A percentile compares a stretch with the other conserved stretches of the same genome.
Evolutionary conservation across 129 eudicot species (phyloP).

Genomic region (Flaveria trinervia): DNA sequence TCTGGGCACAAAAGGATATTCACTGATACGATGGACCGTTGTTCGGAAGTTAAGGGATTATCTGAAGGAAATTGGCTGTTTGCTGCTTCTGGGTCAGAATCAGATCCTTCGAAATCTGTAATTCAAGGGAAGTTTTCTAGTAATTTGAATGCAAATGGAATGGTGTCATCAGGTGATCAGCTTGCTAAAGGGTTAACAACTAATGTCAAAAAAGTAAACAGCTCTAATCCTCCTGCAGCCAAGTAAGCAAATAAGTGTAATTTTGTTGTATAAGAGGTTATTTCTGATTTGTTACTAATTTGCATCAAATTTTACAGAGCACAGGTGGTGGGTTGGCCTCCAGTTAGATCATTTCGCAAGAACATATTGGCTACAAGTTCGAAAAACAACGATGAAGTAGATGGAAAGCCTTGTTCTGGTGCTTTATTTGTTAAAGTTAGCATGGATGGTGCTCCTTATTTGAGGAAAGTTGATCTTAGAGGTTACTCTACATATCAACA

Average conservation of each 20-base stretch:
- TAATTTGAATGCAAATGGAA: constrained; percentile 39
- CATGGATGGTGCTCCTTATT: constrained; percentile 88
- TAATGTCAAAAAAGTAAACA: constrained; percentile 32
- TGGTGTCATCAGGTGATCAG: constrained; percentile 36
- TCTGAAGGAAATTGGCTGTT: constrained; percentile 34
- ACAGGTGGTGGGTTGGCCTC: constrained; percentile 83
- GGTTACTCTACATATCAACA: constrained; percentile 58
- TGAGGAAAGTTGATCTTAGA: constrained; percentile 73
- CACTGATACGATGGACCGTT: constrained; percentile 56
- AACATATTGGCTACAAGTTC: constrained; percentile 61
- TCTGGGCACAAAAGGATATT: constrained; percentile 74
- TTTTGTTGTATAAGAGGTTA: constrained; percentile 12
- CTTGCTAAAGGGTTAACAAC: constrained; percentile 21
- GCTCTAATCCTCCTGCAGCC: constrained; percentile 53
- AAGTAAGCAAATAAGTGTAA: constrained; percentile 46
- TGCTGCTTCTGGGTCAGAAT: constrained; percentile 30
- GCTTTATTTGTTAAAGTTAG: constrained; percentile 75
- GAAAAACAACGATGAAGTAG: constrained; percentile 63
- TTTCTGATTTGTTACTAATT: not conserved
- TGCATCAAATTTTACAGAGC: constrained; percentile 42
- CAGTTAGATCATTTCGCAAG: constrained; percentile 73
- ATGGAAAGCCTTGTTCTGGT: constrained; percentile 54
- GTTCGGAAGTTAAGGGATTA: constrained; percentile 45
- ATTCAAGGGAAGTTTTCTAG: constrained; percentile 43
- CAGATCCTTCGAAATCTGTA: constrained; percentile 32